Percentiles rank a stretch among this genome's conserved stretches.
Evolutionary conservation across 2,329 filamentous ascomycete species (phyloP).

Genomic region (Pestalotiopsis sp.): DNA sequence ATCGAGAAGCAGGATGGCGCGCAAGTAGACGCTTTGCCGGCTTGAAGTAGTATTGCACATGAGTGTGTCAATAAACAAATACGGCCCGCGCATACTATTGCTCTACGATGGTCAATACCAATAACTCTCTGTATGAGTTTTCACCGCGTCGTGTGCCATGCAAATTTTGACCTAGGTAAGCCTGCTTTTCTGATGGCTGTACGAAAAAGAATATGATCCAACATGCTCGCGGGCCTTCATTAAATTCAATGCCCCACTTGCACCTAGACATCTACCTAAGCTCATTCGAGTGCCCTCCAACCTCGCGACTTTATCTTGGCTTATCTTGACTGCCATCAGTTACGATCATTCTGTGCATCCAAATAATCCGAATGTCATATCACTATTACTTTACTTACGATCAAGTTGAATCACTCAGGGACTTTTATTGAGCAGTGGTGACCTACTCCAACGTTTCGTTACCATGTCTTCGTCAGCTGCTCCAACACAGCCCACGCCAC

Average conservation of each 20-base stretch:
- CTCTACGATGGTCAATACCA: too few relatives aligned
- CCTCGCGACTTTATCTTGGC: neutral
- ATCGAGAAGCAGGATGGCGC: conserved; percentile 9
- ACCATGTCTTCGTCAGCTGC: neutral
- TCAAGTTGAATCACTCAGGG: neutral
- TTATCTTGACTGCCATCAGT: neutral
- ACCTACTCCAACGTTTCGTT: neutral
- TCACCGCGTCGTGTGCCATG: too few relatives aligned
- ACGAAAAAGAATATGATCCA: too few relatives aligned
- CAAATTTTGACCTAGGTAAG: too few relatives aligned
- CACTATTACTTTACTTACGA: neutral
- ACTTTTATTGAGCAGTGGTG: too few relatives aligned
- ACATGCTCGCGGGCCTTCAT: neutral
- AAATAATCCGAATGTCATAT: neutral
- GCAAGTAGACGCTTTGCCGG: neutral
- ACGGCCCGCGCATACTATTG: too few relatives aligned
- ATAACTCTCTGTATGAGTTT: too few relatives aligned
- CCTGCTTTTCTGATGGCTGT: too few relatives aligned
- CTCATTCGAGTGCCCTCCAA: neutral
- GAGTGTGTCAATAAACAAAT: too few relatives aligned
- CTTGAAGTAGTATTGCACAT: neutral
- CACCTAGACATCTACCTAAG: neutral
- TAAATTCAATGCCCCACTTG: neutral
- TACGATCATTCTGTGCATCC: neutral
- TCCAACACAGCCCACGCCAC: neutral